Base-by-base conservation (phyloP, 1,139 yeast genomes). In the Debaryomyces robertsiae region DNA sequence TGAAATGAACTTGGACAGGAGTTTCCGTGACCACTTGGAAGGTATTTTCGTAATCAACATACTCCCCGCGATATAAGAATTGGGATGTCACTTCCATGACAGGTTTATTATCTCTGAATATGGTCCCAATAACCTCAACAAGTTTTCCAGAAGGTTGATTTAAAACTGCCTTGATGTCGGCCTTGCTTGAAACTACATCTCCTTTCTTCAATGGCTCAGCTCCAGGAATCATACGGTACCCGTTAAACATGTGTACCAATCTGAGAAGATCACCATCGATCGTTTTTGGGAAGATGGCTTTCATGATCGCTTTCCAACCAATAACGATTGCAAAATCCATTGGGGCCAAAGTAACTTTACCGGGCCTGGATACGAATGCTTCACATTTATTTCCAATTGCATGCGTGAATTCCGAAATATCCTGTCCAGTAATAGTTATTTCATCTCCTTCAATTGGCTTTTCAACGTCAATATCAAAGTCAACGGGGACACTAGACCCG, bases 281-380 rank as follows among this genome's bases (percentile, higher is more conserved):
- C 49, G 84, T 82, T 65, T 81, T 81, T 43, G 98, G 98, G 94
- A 93, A 94, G 54, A 93, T 88, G 17, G 98, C 93, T 73, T 86
- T 89, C 73, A 93, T 91, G 60, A 94, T 91, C 39, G 97, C 95
- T 72, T 85, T 86, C 99, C 99, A 93, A 37, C 98, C 98, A 57
- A 91, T 81, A 45, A 94, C 98, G 66, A 93, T 93, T 40, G 98
- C 98, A 61, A 91, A 94, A 74, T 93, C 99, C 98, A 93, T 93
- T 58, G 99, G 99, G 40, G 98, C 98, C 56, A 82, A 77, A 46
- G 90, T 82, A 38, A 76, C 77, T 68, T 87, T 85, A 53, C 95
- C 95, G 40, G 88, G 81, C 73, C 96, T 83, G 47, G 84, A 78
- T 48, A 91, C 96, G 56, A 90, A 93, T 44, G 95, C 96, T 69